Percentiles rank a stretch among this genome's conserved stretches.
These are phyloP conservation scores for Vigna reflexopilosa DNA, from an alignment of 306 rosid species.

Conservation along the genomic window DNA sequence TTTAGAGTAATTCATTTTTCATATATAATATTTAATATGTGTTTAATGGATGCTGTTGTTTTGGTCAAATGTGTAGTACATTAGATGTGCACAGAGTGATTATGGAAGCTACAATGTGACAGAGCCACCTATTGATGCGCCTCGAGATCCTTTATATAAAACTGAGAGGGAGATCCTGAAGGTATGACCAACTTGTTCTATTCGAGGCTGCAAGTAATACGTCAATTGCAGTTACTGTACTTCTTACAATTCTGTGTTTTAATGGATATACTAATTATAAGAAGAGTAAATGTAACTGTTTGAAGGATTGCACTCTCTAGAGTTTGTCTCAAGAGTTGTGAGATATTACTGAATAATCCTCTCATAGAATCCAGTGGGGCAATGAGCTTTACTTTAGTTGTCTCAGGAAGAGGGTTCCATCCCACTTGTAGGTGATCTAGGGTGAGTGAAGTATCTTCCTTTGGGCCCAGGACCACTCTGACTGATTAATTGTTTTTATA, in stretches of 20 bases:
- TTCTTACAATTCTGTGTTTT: background rate
- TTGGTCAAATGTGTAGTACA: slow-evolving; percentile 63
- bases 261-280: background rate
- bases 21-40: background rate
- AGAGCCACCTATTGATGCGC: slow-evolving; percentile 95
- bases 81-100: slow-evolving; percentile 88
- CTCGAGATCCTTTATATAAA: slow-evolving; percentile 90
- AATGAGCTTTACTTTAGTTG: slow-evolving; percentile 9
- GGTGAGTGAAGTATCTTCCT: background rate
- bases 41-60: slow-evolving; percentile 5
- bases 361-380: background rate
- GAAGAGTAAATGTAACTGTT: slow-evolving; percentile 1
- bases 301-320: background rate
- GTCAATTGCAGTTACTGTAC: slow-evolving; percentile 9
- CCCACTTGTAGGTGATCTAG: slow-evolving; percentile 13
- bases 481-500: slow-evolving; percentile 1
- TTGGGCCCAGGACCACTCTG: background rate
- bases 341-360: slow-evolving; percentile 3
- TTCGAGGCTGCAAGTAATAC: slow-evolving; percentile 24
- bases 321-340: background rate
- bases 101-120: slow-evolving; percentile 81
- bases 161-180: slow-evolving; percentile 74
- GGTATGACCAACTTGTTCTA: slow-evolving; percentile 53
- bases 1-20: background rate
- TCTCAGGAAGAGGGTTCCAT: background rate